Conservation (phyloP, 352 stramenopile genomes). For the Phytophthora pistaciae region DNA sequence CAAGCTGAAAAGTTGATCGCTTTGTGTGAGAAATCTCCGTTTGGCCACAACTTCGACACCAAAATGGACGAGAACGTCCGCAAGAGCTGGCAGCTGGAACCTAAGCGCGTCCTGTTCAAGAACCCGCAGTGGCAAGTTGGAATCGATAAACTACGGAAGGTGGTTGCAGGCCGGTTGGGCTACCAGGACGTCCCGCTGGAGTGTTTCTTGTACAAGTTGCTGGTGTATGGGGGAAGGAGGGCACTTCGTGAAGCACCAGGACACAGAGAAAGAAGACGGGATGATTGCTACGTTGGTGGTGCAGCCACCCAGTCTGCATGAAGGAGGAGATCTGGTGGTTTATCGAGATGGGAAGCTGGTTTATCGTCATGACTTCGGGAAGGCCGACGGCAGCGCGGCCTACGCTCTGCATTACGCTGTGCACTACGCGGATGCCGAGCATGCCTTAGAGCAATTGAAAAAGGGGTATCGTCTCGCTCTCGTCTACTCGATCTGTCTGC, state of each 20-base stretch:
- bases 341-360: background rate
- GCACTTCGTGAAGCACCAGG: background rate
- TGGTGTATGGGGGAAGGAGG: background rate
- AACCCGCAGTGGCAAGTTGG: background rate
- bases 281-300: background rate
- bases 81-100: conserved; percentile 5
- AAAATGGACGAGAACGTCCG: conserved; percentile 7
- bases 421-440: background rate
- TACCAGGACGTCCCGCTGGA: background rate
- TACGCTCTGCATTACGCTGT: background rate
- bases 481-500: background rate
- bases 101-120: background rate
- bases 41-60: background rate
- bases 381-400: background rate
- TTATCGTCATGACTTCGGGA: background rate
- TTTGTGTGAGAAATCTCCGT: conserved; percentile 4
- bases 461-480: background rate
- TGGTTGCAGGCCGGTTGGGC: background rate
- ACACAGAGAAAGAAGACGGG: background rate
- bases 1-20: conserved; percentile 2
- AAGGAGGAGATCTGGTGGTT: background rate
- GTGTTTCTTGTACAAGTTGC: background rate
- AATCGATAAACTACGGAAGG: background rate
- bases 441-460: background rate
- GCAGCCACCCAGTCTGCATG: background rate